A percentile compares a stretch with the other conserved stretches of the same genome.
Conservation (phyloP, 2,329 filamentous ascomycete species). For the Zymoseptoria ardabiliae region DNA sequence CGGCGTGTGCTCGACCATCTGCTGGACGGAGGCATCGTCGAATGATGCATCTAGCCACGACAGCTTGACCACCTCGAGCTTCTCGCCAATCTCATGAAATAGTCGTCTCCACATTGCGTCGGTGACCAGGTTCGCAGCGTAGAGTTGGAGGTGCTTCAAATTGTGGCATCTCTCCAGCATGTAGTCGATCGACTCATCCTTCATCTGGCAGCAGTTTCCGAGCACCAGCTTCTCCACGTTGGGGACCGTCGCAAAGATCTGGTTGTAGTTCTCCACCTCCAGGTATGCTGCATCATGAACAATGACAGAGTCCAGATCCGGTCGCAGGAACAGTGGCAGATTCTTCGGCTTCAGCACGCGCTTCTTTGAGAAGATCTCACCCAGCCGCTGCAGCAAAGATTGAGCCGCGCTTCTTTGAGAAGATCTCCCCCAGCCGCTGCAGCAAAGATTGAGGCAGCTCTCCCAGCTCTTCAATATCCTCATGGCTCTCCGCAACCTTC, state of each 20-base stretch:
- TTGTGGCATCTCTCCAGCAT: slow-evolving; percentile 63
- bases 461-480: slow-evolving; percentile 58
- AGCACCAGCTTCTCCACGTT: slow-evolving; percentile 64
- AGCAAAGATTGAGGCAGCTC: slow-evolving; percentile 53
- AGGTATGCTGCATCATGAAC: slow-evolving; percentile 62
- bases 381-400: slow-evolving; percentile 49
- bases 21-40: slow-evolving; percentile 58
- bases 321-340: slow-evolving; percentile 43
- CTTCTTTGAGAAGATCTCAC: slow-evolving; percentile 58
- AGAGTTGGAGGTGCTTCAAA: slow-evolving; percentile 68
- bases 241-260: slow-evolving; percentile 70
- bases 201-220: slow-evolving; percentile 84
- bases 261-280: slow-evolving; percentile 65
- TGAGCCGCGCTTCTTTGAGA: slow-evolving; percentile 56
- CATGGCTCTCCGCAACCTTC: slow-evolving; percentile 56
- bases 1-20: slow-evolving; percentile 58
- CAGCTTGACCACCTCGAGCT: slow-evolving; percentile 64
- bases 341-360: slow-evolving; percentile 49
- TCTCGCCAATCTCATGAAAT: slow-evolving; percentile 56
- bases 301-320: slow-evolving; percentile 49
- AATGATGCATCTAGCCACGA: slow-evolving; percentile 81
- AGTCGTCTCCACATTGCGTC: slow-evolving; percentile 67
- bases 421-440: slow-evolving; percentile 53
- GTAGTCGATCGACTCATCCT: slow-evolving; percentile 75
- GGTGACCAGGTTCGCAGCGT: slow-evolving; percentile 76